Percentiles rank a stretch among this genome's conserved stretches.
phyloP scores from a whole-genome alignment of 1,284 basidiomycete species.

The Leccinum variabile region DNA sequence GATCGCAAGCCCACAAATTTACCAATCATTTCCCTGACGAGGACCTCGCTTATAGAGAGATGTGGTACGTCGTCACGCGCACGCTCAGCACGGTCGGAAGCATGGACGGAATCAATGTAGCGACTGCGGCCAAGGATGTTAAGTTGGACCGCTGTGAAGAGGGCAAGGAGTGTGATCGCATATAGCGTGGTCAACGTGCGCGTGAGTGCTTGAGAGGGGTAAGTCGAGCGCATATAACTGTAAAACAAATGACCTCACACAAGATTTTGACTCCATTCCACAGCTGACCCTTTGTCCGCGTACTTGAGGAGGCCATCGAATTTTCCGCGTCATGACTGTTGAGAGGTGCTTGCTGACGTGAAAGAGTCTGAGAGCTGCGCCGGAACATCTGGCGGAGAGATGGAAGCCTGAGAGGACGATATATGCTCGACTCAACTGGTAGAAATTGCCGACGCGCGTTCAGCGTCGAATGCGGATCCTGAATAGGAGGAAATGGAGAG shows the following conservation, averaged over 20 bases:
- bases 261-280: constrained; percentile 85
- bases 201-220: constrained; percentile 63
- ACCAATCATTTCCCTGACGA: constrained; percentile 28
- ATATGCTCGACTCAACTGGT: constrained; percentile 57
- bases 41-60: constrained; percentile 28
- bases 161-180: constrained; percentile 74
- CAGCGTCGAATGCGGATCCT: constrained; percentile 28
- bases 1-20: constrained; percentile 23
- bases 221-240: constrained; percentile 2
- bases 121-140: constrained; percentile 80
- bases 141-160: constrained; percentile 83
- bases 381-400: constrained; percentile 7
- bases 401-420: constrained; percentile 21
- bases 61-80: constrained; percentile 42
- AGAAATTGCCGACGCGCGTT: constrained; percentile 35
- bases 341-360: constrained; percentile 38
- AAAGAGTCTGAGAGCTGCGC: constrained; percentile 41
- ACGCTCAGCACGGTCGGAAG: constrained; percentile 62
- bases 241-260: constrained; percentile 45
- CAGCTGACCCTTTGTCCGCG: constrained; percentile 63
- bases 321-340: constrained; percentile 29
- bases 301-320: constrained; percentile 30
- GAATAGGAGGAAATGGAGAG: constrained; percentile 38
- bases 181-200: constrained; percentile 85
- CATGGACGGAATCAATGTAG: constrained; percentile 73